Percentiles rank a stretch among this genome's conserved stretches.
Evolutionary conservation across 306 rosid genomes (phyloP).

Genomic region (Prunus kanzakura): DNA sequence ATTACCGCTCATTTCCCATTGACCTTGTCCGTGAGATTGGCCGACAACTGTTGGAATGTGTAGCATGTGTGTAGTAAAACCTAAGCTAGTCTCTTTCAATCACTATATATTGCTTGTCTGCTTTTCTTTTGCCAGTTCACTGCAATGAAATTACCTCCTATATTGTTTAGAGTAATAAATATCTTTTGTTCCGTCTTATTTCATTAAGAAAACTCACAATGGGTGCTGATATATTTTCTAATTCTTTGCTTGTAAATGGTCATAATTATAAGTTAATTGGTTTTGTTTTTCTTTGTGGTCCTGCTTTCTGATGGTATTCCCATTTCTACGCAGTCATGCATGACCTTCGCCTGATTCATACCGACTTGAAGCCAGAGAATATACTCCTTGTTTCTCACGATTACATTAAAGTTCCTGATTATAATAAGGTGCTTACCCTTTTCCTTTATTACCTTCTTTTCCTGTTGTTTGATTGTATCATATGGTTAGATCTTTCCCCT

Average conservation of each 20-base stretch:
- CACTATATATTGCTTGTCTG: conserved; percentile 3
- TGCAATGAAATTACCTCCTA: neutral
- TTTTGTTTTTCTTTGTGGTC: neutral
- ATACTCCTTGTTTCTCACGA: conserved; percentile 69
- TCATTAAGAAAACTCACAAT: neutral
- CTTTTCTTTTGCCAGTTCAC: neutral
- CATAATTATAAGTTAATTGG: too few relatives aligned
- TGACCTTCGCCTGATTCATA: conserved; percentile 75
- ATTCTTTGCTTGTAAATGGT: neutral
- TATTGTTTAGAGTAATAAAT: too few relatives aligned
- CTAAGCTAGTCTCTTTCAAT: conserved; percentile 36
- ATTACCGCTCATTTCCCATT: conserved; percentile 99
- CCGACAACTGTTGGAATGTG: conserved; percentile 99
- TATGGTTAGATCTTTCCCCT: neutral
- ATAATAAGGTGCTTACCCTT: conserved; percentile 42
- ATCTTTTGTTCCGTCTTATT: neutral
- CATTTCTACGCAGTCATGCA: conserved; percentile 75
- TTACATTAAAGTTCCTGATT: conserved; percentile 72
- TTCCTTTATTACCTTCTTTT: neutral
- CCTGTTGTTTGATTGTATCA: neutral
- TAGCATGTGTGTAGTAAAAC: conserved; percentile 99
- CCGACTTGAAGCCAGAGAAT: conserved; percentile 95
- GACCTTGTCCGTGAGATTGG: conserved; percentile 99
- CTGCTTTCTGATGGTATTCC: conserved; percentile 2
- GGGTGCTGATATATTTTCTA: neutral